Percentiles rank a stretch among this genome's conserved stretches.
Conservation (phyloP, 2,329 filamentous ascomycete species). For the Aschersonia sp. region DNA sequence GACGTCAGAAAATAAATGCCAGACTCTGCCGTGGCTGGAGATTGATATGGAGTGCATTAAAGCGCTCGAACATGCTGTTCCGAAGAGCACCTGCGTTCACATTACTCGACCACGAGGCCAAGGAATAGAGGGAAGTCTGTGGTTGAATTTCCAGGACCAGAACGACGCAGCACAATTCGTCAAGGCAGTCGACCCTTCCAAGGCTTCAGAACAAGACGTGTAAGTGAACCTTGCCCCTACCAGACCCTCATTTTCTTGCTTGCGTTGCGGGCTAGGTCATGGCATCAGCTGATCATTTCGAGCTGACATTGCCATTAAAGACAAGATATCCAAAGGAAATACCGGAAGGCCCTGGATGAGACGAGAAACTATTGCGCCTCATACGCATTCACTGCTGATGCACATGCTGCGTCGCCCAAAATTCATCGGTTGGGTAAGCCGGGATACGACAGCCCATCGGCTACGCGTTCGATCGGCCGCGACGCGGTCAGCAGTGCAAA, state of each 20-base stretch:
- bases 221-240: not conserved
- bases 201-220: not conserved
- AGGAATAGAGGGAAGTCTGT: constrained; percentile 4
- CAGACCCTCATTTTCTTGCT: too few species aligned
- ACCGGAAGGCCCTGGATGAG: too few species aligned
- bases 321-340: too few species aligned
- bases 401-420: too few species aligned
- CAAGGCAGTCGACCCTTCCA: not conserved
- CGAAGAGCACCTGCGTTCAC: constrained; percentile 7
- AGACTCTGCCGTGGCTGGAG: constrained; percentile 2
- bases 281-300: too few species aligned
- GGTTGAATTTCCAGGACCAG: constrained; percentile 9
- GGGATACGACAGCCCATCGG: not conserved
- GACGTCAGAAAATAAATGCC: not conserved
- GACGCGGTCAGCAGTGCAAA: not conserved
- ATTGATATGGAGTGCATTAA: constrained; percentile 2
- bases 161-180: not conserved
- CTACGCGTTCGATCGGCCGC: not conserved
- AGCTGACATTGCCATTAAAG: too few species aligned
- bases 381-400: too few species aligned
- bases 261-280: too few species aligned
- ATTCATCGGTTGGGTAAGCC: too few species aligned
- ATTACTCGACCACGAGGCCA: constrained; percentile 9
- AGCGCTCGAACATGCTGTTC: constrained; percentile 6
- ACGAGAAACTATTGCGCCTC: too few species aligned